Percentiles rank a stretch among this genome's conserved stretches.
Evolutionary conservation across 129 eudicot genomes (phyloP).

Genomic region (Tanacetum coccineum): DNA sequence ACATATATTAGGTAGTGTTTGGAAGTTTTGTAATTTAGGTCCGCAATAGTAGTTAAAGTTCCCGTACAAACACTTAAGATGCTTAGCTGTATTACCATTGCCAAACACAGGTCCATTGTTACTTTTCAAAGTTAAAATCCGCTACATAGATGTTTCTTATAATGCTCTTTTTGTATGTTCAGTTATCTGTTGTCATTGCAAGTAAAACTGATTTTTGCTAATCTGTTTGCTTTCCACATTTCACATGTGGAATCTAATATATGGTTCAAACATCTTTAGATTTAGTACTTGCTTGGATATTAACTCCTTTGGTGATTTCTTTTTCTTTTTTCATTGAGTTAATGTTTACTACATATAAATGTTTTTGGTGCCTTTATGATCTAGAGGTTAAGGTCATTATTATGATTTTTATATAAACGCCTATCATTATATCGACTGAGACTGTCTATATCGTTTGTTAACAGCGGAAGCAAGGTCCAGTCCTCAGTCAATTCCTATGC

Average conservation of each 20-base stretch:
- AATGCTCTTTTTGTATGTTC: slow-evolving; percentile 3
- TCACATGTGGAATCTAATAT: slow-evolving; percentile 11
- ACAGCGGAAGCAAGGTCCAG: slow-evolving; percentile 23
- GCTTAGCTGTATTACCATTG: neutral
- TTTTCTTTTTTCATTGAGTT: neutral
- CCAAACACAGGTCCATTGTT: neutral
- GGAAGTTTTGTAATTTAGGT: slow-evolving; percentile 3
- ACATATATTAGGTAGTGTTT: slow-evolving; percentile 2
- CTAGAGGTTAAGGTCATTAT: slow-evolving; percentile 10
- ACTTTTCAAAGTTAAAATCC: neutral
- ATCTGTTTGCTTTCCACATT: slow-evolving; percentile 10
- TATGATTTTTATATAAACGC: neutral
- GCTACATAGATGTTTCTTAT: neutral
- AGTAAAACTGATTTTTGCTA: slow-evolving; percentile 3
- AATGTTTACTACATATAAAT: slow-evolving; percentile 11
- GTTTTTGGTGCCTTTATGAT: slow-evolving; percentile 11
- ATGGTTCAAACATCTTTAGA: slow-evolving; percentile 18
- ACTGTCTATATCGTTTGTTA: slow-evolving; percentile 27
- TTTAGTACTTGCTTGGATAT: slow-evolving; percentile 12
- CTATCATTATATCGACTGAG: slow-evolving; percentile 17
- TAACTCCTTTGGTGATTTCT: slow-evolving; percentile 1
- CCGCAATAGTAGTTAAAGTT: slow-evolving; percentile 11
- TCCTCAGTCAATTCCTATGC: slow-evolving; percentile 14
- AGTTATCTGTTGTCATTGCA: neutral
- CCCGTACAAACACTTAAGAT: neutral